phyloP scores from a whole-genome alignment of 805 yeast species.

The Candida silvicultrix region DNA sequence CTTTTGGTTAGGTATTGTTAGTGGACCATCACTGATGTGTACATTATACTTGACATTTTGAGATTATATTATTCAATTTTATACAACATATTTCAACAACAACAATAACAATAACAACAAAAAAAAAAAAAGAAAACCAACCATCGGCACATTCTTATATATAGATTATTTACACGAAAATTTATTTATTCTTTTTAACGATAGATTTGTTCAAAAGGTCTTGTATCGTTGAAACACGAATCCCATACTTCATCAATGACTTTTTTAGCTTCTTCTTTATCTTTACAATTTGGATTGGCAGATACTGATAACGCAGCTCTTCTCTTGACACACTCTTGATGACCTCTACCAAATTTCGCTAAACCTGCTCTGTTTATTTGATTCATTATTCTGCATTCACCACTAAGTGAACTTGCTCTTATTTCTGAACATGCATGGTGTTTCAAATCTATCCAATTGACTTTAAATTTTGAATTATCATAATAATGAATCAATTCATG shows the following conservation, averaged over 20 bases:
- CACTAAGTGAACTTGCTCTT: slow-evolving; percentile 86
- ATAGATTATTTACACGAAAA: neutral
- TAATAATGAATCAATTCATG: slow-evolving; percentile 94
- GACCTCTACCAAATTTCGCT: slow-evolving; percentile 64
- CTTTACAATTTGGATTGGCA: slow-evolving; percentile 80
- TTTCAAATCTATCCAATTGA: slow-evolving; percentile 75
- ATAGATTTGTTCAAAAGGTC: slow-evolving; percentile 93
- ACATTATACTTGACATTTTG: slow-evolving; percentile 75
- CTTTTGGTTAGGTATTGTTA: slow-evolving; percentile 88
- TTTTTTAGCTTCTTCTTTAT: slow-evolving; percentile 64
- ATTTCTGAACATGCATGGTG: slow-evolving; percentile 98
- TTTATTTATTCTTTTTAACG: slow-evolving; percentile 31
- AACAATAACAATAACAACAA: no score
- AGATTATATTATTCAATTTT: neutral
- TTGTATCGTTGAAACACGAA: slow-evolving; percentile 87
- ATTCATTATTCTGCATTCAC: slow-evolving; percentile 89
- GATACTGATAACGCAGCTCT: slow-evolving; percentile 80
- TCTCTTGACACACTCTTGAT: slow-evolving; percentile 85
- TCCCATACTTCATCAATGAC: slow-evolving; percentile 87
- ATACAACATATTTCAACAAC: neutral
- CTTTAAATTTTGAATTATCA: slow-evolving; percentile 82
- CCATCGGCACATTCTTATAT: neutral
- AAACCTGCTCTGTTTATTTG: slow-evolving; percentile 52
- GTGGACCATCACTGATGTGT: slow-evolving; percentile 87
- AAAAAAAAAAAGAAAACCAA: neutral